These are phyloP conservation scores for Pestalotiopsis sp. DNA, from an alignment of 2,329 filamentous ascomycete genomes.

Conservation along the genomic window DNA sequence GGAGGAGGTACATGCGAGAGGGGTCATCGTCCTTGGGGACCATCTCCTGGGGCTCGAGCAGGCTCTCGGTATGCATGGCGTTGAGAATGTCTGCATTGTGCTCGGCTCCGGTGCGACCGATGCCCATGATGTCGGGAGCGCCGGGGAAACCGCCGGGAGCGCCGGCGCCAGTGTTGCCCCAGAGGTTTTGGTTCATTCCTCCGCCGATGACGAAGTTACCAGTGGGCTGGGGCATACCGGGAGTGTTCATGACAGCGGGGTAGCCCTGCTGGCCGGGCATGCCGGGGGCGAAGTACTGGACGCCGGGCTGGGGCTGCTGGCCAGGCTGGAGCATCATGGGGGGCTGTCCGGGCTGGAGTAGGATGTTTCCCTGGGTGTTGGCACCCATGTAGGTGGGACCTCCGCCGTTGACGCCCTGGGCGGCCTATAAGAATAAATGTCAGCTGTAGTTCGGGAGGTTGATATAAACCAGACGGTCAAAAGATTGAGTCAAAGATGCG, in stretches of 20 bases:
- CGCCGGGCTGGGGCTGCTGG: constrained; percentile 17
- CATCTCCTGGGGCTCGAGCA: constrained; percentile 63
- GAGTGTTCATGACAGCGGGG: neutral
- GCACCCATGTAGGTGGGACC: neutral
- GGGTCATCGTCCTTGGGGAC: constrained; percentile 64
- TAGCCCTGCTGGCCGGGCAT: constrained; percentile 9
- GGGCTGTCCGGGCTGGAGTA: neutral
- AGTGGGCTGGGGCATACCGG: constrained; percentile 8
- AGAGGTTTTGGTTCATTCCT: neutral
- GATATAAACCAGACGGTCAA: neutral
- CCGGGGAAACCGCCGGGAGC: constrained; percentile 10
- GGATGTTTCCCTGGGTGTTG: neutral
- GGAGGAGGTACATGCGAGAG: constrained; percentile 62
- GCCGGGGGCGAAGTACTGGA: constrained; percentile 7
- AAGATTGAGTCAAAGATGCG: constrained; percentile 7
- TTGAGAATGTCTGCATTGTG: constrained; percentile 48
- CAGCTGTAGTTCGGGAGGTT: neutral
- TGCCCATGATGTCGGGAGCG: constrained; percentile 50
- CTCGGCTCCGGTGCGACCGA: constrained; percentile 54
- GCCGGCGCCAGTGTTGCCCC: constrained; percentile 16
- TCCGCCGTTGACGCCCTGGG: neutral
- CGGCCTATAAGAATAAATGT: neutral
- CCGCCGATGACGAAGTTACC: neutral
- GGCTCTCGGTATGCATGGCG: constrained; percentile 51
- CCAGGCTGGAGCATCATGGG: constrained; percentile 19